These are phyloP conservation scores for Poteriospumella lacustris DNA, from an alignment of 108 stramenopile species.

Conservation along the genomic window DNA sequence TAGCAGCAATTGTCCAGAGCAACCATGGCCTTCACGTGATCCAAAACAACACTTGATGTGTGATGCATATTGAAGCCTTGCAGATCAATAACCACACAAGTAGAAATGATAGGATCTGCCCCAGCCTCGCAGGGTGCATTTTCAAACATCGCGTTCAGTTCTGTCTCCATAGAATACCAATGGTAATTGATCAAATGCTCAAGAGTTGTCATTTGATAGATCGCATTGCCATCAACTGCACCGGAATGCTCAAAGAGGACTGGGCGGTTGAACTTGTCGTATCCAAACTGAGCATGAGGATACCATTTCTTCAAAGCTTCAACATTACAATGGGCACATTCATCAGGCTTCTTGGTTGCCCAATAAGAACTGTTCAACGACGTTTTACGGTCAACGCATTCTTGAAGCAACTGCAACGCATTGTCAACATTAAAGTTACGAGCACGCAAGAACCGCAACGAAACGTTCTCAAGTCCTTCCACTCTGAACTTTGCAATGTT, in stretches of 20 bases:
- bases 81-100: slow-evolving; percentile 31
- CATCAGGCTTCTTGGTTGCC: background rate
- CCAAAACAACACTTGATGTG: background rate
- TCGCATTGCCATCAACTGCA: slow-evolving; percentile 3
- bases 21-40: slow-evolving; percentile 6
- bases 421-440: slow-evolving; percentile 29
- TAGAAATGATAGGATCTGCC: too few relatives aligned
- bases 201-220: background rate
- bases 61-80: slow-evolving; percentile 29
- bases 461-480: slow-evolving; percentile 13
- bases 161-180: too few relatives aligned
- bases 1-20: slow-evolving; percentile 29
- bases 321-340: slow-evolving; percentile 34
- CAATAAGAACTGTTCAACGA: slow-evolving; percentile 32
- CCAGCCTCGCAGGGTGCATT: too few relatives aligned
- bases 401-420: background rate
- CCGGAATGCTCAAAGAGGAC: slow-evolving; percentile 40
- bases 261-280: slow-evolving; percentile 35
- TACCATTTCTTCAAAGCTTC: slow-evolving; percentile 30
- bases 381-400: slow-evolving; percentile 32
- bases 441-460: slow-evolving; percentile 32
- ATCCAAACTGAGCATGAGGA: slow-evolving; percentile 41
- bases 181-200: background rate
- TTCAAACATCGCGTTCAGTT: too few relatives aligned
- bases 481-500: slow-evolving; percentile 13